Evolutionary conservation across 2,329 filamentous ascomycete genomes (phyloP).

Genomic region (Epichloe elymi): DNA sequence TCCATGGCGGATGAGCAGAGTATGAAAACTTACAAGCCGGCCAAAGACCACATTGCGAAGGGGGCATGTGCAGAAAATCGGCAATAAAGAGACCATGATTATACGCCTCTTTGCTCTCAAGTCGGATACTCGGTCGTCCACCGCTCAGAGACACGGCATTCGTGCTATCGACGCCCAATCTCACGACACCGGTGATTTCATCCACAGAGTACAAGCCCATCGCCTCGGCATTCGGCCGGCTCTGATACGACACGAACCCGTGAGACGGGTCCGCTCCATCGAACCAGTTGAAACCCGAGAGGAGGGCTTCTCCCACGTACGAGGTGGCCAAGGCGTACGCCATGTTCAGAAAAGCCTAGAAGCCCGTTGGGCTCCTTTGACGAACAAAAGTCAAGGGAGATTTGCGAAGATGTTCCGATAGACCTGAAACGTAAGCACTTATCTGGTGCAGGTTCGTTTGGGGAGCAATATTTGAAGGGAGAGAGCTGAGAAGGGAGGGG

Average conservation of each 20-base stretch:
- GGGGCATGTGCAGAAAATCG: conserved; percentile 63
- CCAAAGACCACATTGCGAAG: conserved; percentile 58
- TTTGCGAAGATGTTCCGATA: neutral
- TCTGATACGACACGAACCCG: conserved; percentile 52
- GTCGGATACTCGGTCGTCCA: conserved; percentile 48
- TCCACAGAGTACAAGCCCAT: conserved; percentile 30
- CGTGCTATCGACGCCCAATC: conserved; percentile 30
- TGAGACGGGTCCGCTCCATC: conserved; percentile 45
- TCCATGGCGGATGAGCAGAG: neutral
- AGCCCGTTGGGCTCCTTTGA: neutral
- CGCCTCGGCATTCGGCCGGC: conserved; percentile 23
- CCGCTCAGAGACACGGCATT: conserved; percentile 22
- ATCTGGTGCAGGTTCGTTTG: neutral
- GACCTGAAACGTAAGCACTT: too few species aligned
- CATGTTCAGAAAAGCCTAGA: conserved; percentile 10
- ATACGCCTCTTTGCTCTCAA: conserved; percentile 52
- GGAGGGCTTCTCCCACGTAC: conserved; percentile 29
- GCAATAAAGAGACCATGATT: conserved; percentile 56
- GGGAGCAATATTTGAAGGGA: neutral
- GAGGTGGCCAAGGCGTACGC: conserved; percentile 29
- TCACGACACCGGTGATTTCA: conserved; percentile 27
- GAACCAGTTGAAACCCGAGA: conserved; percentile 37
- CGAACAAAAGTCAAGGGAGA: neutral
- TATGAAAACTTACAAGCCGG: conserved; percentile 42
- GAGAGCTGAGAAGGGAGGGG: neutral